phyloP scores from a whole-genome alignment of 2,329 filamentous ascomycete species.

The Sclerotinia nivalis region DNA sequence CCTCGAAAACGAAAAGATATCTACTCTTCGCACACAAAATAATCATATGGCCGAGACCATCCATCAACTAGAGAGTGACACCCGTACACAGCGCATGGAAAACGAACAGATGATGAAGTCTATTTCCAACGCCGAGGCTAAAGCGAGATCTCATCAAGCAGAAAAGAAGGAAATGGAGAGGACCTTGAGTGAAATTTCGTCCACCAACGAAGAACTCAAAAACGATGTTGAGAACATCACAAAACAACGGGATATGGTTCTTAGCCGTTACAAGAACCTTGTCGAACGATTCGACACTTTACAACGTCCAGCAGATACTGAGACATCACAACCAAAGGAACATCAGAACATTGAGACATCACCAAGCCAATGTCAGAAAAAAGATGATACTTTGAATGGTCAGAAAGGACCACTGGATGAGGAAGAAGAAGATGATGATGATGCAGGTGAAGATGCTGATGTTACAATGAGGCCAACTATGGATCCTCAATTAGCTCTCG shows the following conservation, averaged over 20 bases:
- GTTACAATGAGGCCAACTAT: constrained; percentile 15
- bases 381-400: neutral
- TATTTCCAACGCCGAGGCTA: neutral
- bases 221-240: neutral
- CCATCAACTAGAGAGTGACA: neutral
- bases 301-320: constrained; percentile 1
- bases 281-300: constrained; percentile 14
- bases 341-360: neutral
- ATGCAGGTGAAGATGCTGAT: neutral
- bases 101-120: neutral
- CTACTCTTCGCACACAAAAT: neutral
- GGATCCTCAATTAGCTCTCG: constrained; percentile 11
- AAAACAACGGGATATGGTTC: constrained; percentile 17
- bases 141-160: neutral
- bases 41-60: neutral
- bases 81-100: neutral
- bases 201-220: constrained; percentile 6
- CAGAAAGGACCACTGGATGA: neutral
- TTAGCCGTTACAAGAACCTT: constrained; percentile 11
- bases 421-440: neutral
- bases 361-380: neutral
- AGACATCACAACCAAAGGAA: constrained; percentile 1
- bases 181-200: neutral
- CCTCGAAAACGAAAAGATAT: neutral
- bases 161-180: constrained; percentile 7